Evolutionary conservation across 768 basidiomycete genomes (phyloP).

Genomic region (Mycena rosella): DNA sequence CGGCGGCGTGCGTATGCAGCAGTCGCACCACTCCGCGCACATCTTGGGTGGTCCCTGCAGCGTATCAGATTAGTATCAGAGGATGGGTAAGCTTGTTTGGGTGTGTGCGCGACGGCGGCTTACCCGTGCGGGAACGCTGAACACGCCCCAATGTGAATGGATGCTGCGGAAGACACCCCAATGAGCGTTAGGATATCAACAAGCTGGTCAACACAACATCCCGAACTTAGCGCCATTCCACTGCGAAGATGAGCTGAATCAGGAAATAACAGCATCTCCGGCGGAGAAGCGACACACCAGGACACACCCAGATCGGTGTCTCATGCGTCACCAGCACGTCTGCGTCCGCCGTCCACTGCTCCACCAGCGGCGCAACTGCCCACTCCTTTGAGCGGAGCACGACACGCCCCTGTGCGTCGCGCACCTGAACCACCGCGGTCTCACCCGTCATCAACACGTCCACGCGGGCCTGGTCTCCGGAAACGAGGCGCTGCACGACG

Average conservation of each 20-base stretch:
- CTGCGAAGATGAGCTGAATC: slow-evolving; percentile 43
- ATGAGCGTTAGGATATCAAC: background rate
- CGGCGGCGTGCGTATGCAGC: slow-evolving; percentile 53
- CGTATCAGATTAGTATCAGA: no score
- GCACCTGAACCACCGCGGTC: slow-evolving; percentile 50
- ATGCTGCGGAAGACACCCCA: slow-evolving; percentile 45
- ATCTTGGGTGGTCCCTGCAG: slow-evolving; percentile 51
- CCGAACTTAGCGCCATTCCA: slow-evolving; percentile 68
- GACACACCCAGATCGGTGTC: slow-evolving; percentile 65
- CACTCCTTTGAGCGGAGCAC: slow-evolving; percentile 54
- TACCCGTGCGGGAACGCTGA: slow-evolving; percentile 62
- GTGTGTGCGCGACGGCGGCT: background rate
- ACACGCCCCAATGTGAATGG: slow-evolving; percentile 66
- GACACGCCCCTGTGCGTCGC: slow-evolving; percentile 47
- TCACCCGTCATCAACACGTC: slow-evolving; percentile 57
- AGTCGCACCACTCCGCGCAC: slow-evolving; percentile 71
- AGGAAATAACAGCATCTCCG: background rate
- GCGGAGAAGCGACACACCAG: background rate
- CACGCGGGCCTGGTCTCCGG: slow-evolving; percentile 63
- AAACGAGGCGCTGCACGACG: slow-evolving; percentile 57
- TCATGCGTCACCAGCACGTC: slow-evolving; percentile 59
- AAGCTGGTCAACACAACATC: slow-evolving; percentile 57
- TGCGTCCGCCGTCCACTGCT: slow-evolving; percentile 55
- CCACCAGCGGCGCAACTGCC: slow-evolving; percentile 51
- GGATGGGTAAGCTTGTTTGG: background rate